A percentile compares a stretch with the other conserved stretches of the same genome.
Evolutionary conservation across 2,329 filamentous ascomycete genomes (phyloP).

Genomic region (Bisporella sp.): DNA sequence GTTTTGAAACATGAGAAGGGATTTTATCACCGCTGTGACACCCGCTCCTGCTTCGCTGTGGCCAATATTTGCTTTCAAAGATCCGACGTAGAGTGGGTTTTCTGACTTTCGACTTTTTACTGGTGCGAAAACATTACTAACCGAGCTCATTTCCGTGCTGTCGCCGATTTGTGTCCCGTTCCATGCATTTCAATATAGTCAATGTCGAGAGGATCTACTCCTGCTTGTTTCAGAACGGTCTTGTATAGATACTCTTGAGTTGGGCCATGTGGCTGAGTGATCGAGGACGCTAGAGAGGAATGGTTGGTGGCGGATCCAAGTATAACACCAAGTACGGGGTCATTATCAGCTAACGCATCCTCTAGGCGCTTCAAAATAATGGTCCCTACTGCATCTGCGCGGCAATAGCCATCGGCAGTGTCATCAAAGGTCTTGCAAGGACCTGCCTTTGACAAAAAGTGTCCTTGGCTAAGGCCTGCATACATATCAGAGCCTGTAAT

Average conservation of each 20-base stretch:
- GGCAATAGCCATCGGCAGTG: neutral
- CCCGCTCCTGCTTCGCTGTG: constrained; percentile 9
- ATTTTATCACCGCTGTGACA: neutral
- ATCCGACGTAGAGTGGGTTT: constrained; percentile 1
- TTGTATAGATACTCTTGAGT: no score
- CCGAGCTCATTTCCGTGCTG: no score
- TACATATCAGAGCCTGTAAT: neutral
- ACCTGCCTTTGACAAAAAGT: no score
- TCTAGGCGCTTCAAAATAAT: neutral
- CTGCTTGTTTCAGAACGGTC: no score
- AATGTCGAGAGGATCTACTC: no score
- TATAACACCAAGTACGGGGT: neutral
- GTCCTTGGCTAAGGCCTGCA: no score
- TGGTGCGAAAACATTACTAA: no score
- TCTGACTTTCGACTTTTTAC: no score
- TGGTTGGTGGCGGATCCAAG: neutral
- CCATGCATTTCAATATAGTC: constrained; percentile 10
- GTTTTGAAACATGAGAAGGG: neutral
- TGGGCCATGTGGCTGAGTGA: neutral
- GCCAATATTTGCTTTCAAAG: constrained; percentile 22
- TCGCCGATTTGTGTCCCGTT: constrained; percentile 12
- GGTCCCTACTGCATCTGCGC: neutral
- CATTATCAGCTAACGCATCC: neutral
- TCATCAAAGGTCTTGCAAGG: neutral
- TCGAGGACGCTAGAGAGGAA: neutral